phyloP scores from a whole-genome alignment of 78 protist genomes.

The slime mould (Dictyostelium discoideum) region DNA sequence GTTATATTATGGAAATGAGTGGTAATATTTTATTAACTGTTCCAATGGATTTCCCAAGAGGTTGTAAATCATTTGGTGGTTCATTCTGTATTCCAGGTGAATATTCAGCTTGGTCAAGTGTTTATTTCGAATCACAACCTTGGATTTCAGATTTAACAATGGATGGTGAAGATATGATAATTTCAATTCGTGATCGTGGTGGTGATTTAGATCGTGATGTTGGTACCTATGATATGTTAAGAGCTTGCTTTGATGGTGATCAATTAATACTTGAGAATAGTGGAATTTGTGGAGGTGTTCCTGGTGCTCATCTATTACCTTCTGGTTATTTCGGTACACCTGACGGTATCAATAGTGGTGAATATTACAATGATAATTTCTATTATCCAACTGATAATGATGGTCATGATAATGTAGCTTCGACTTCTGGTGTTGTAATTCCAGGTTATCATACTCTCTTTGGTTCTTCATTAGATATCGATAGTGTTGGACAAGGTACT shows the following conservation, averaged over 20 bases:
- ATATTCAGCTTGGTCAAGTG: background rate
- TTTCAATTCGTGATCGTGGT: slow-evolving; percentile 53
- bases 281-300: slow-evolving; percentile 13
- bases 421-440: slow-evolving; percentile 26
- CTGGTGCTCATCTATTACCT: slow-evolving; percentile 38
- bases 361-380: slow-evolving; percentile 42
- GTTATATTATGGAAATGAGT: background rate
- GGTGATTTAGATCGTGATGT: slow-evolving; percentile 52
- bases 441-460: slow-evolving; percentile 32
- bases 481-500: slow-evolving; percentile 45
- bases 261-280: background rate
- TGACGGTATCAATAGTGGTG: slow-evolving; percentile 37
- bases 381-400: slow-evolving; percentile 14
- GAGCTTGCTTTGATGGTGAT: slow-evolving; percentile 6
- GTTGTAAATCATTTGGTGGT: slow-evolving; percentile 33
- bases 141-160: slow-evolving; percentile 27
- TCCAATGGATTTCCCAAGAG: slow-evolving; percentile 41
- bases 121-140: slow-evolving; percentile 33
- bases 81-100: slow-evolving; percentile 33
- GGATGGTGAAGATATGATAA: slow-evolving; percentile 25
- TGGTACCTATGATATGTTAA: slow-evolving; percentile 26
- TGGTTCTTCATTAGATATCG: slow-evolving; percentile 31
- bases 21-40: background rate
- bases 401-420: slow-evolving; percentile 57
- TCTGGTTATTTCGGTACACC: slow-evolving; percentile 17